Base-by-base conservation (phyloP, 306 rosid genomes). In the Cicer yamashitae region DNA sequence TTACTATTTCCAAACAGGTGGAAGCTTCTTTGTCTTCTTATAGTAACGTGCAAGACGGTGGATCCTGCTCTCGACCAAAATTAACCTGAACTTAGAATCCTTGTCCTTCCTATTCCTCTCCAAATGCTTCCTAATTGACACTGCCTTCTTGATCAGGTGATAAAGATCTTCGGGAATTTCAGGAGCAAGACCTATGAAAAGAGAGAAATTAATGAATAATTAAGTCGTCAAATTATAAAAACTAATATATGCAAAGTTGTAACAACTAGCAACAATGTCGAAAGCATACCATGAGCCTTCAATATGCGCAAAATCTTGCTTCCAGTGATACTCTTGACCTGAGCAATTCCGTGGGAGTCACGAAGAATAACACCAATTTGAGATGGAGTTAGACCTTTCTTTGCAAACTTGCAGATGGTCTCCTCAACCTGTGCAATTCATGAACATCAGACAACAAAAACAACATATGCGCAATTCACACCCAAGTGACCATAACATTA, bases 331-430 rank as follows among this genome's bases (percentile, higher is more conserved):
- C 86, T 87, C 83, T 46, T 89, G 37, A 91, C 93, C 83, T 89
- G 93, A 20, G 94, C 94, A 80, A 91, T 91, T 25, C 94, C 94
- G 6, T 91, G 89, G 43, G 97, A 89, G 74, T 91, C 97, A 76
- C 91, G 91, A 73, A 91, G 94, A 81, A 91, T 86, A n/a, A 89
- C 94, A 82, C 97, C 97, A 45, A 91, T 91, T 71, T 91, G 97
- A 25, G 97, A 91, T 18, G 97, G 97, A 8, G 94, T 83, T 58
- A 91, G 15, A 53, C 97, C 97, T 82, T 91, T 91, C 86, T 91
- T 91, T 34, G 94, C 94, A 84, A 91, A 91, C 87, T 91, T 91
- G 89, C 92, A 89, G 74, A 91, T 89, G 78, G 85, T 91, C 34
- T 91, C 94, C 46, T 85, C 97, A 72, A 91, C 97, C 96, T 91